Evolutionary conservation across 768 basidiomycete species (phyloP).

Genomic region (Russula sp.): DNA sequence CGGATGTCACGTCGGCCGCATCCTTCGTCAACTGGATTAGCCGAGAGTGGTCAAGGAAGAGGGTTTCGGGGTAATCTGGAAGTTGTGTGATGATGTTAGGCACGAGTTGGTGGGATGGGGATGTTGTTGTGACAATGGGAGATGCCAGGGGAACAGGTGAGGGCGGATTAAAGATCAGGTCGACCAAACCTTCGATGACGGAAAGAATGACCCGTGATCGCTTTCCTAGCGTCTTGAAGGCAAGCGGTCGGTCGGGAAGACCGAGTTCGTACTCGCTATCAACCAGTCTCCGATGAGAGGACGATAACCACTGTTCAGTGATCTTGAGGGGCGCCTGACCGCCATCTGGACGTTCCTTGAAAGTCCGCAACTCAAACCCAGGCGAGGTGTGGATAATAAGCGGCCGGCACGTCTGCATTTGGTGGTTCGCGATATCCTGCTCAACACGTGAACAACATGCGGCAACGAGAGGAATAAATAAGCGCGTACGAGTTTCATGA

Average conservation of each 20-base stretch:
- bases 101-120: slow-evolving; percentile 33
- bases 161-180: slow-evolving; percentile 62
- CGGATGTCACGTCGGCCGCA: slow-evolving; percentile 65
- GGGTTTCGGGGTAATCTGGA: slow-evolving; percentile 67
- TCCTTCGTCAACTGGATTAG: slow-evolving; percentile 65
- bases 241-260: slow-evolving; percentile 47
- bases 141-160: slow-evolving; percentile 37
- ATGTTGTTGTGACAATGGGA: slow-evolving; percentile 37
- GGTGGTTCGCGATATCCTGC: slow-evolving; percentile 96
- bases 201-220: slow-evolving; percentile 29
- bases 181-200: slow-evolving; percentile 56
- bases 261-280: slow-evolving; percentile 22
- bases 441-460: slow-evolving; percentile 31
- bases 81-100: slow-evolving; percentile 37
- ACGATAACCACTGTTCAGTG: slow-evolving; percentile 30
- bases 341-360: slow-evolving; percentile 54
- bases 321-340: slow-evolving; percentile 29
- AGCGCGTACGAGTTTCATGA: slow-evolving; percentile 86
- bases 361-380: slow-evolving; percentile 74
- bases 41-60: slow-evolving; percentile 75
- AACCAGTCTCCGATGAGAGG: slow-evolving; percentile 24
- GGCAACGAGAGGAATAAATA: slow-evolving; percentile 17
- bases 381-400: slow-evolving; percentile 78
- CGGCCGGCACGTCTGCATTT: slow-evolving; percentile 89
- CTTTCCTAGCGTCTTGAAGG: slow-evolving; percentile 31